Evolutionary conservation across 1,284 basidiomycete genomes (phyloP).

Genomic region (Macrocystidia cucumis): DNA sequence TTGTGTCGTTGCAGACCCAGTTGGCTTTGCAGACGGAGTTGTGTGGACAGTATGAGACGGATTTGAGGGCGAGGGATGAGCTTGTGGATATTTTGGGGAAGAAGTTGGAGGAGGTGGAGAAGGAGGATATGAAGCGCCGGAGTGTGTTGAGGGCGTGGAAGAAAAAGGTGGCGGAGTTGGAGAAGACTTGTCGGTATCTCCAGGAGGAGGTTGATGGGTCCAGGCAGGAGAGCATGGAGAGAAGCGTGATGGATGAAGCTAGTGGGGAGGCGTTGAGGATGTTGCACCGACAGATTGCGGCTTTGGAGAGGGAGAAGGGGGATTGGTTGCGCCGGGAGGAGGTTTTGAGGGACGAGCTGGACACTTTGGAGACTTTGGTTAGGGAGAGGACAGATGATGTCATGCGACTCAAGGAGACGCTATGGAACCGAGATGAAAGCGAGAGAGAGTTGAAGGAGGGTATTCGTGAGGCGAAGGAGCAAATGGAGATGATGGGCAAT

Average conservation of each 20-base stretch:
- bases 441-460: slow-evolving; percentile 43
- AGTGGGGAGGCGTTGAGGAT: slow-evolving; percentile 60
- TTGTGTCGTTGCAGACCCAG: slow-evolving; percentile 65
- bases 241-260: slow-evolving; percentile 73
- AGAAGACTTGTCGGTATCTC: slow-evolving; percentile 51
- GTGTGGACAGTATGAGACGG: slow-evolving; percentile 65
- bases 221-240: slow-evolving; percentile 58
- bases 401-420: slow-evolving; percentile 33
- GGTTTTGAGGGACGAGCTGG: slow-evolving; percentile 32
- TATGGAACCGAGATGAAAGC: slow-evolving; percentile 42
- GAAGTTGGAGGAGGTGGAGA: slow-evolving; percentile 45
- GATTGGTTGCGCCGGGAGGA: slow-evolving; percentile 38
- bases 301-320: slow-evolving; percentile 51
- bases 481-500: slow-evolving; percentile 48
- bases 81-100: slow-evolving; percentile 51
- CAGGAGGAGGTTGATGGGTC: slow-evolving; percentile 66
- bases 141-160: slow-evolving; percentile 51
- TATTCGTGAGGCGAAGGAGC: slow-evolving; percentile 43
- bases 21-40: slow-evolving; percentile 62
- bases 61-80: slow-evolving; percentile 63
- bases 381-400: slow-evolving; percentile 34
- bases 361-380: slow-evolving; percentile 26
- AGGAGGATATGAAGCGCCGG: slow-evolving; percentile 52
- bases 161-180: slow-evolving; percentile 65
- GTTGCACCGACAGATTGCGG: slow-evolving; percentile 56